These are phyloP conservation scores for Dendrocalamus sinicus DNA, from an alignment of 176 grass and related monocot species.

Conservation along the genomic window DNA sequence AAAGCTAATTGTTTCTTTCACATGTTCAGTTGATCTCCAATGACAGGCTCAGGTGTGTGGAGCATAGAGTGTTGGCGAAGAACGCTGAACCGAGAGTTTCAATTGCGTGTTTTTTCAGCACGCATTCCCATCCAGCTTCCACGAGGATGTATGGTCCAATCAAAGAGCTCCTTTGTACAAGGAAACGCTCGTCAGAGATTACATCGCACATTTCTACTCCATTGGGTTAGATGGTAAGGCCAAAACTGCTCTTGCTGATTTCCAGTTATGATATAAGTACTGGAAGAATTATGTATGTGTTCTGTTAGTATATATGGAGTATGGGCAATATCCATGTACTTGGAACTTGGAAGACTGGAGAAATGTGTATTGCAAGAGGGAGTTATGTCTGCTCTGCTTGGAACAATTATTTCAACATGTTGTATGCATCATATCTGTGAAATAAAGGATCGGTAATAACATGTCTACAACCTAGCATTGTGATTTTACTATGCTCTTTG, in stretches of 20 bases:
- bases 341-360: not conserved
- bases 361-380: not conserved
- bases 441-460: too few relatives aligned
- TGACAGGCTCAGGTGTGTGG: conserved; percentile 60
- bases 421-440: too few relatives aligned
- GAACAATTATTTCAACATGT: too few relatives aligned
- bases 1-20: not conserved
- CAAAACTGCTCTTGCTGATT: conserved; percentile 44
- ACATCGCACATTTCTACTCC: conserved; percentile 12
- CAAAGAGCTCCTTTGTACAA: conserved; percentile 56
- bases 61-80: conserved; percentile 67
- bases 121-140: conserved; percentile 42
- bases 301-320: too few relatives aligned
- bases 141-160: conserved; percentile 67
- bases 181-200: conserved; percentile 54
- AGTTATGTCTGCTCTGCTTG: too few relatives aligned
- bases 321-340: not conserved
- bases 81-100: conserved; percentile 47
- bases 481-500: too few relatives aligned
- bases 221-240: conserved; percentile 43
- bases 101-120: conserved; percentile 58
- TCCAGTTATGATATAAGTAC: conserved; percentile 45
- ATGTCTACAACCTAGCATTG: too few relatives aligned
- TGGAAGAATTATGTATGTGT: not conserved
- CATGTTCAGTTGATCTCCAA: conserved; percentile 60